Evolutionary conservation across 345 rosid genomes (phyloP).

Genomic region (Stellera chamaejasme): DNA sequence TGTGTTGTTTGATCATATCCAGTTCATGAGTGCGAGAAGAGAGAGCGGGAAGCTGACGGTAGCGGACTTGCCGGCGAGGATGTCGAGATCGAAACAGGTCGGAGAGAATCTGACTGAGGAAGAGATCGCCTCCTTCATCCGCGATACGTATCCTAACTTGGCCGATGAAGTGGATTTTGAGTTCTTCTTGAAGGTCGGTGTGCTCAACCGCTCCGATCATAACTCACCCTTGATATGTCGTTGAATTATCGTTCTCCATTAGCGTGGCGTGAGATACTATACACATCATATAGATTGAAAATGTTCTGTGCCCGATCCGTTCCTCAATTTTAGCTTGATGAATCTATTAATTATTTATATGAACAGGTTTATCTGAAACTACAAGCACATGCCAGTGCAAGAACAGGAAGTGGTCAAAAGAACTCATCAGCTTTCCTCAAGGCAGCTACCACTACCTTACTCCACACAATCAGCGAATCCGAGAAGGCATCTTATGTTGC

Average conservation of each 20-base stretch:
- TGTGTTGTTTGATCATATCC: not conserved
- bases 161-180: constrained; percentile 91
- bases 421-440: constrained; percentile 93
- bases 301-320: not conserved
- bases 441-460: constrained; percentile 86
- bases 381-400: constrained; percentile 74
- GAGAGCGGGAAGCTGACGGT: constrained; percentile 90
- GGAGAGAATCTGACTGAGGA: constrained; percentile 75
- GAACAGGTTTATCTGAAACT: constrained; percentile 76
- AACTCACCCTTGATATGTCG: not conserved
- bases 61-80: constrained; percentile 69
- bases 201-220: not conserved
- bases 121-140: constrained; percentile 62
- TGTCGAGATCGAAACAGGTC: constrained; percentile 73
- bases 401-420: constrained; percentile 67
- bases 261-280: too few relatives aligned
- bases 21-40: constrained; percentile 87
- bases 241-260: too few relatives aligned
- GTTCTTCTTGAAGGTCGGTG: constrained; percentile 73
- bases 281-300: too few relatives aligned
- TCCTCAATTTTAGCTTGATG: not conserved
- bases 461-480: constrained; percentile 91
- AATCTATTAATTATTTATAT: not conserved
- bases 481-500: constrained; percentile 90
- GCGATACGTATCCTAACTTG: constrained; percentile 50